These are phyloP conservation scores for Globisporangium polare DNA, from an alignment of 352 stramenopile genomes.

Conservation along the genomic window DNA sequence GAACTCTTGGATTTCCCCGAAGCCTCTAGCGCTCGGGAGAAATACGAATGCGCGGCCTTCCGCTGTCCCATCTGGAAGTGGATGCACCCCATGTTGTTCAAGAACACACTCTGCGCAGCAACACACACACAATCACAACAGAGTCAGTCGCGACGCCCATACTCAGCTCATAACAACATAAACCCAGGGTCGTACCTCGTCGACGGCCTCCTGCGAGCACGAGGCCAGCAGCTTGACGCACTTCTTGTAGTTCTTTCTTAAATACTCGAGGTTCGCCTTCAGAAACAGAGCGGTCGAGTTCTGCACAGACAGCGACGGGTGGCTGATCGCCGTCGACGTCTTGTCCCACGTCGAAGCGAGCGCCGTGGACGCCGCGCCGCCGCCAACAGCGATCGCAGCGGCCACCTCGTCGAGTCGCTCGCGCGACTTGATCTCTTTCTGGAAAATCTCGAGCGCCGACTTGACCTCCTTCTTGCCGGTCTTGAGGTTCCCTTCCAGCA, in stretches of 20 bases:
- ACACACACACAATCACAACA: not conserved
- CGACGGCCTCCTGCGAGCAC: slow-evolving; percentile 79
- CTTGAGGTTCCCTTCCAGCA: slow-evolving; percentile 86
- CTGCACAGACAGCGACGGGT: slow-evolving; percentile 77
- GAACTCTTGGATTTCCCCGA: slow-evolving; percentile 52
- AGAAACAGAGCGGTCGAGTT: slow-evolving; percentile 90
- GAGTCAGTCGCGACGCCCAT: not conserved
- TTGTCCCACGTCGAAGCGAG: slow-evolving; percentile 41
- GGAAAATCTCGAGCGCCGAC: slow-evolving; percentile 90
- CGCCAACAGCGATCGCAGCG: not conserved
- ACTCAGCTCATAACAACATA: not conserved
- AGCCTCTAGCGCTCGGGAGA: slow-evolving; percentile 76
- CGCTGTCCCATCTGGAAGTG: slow-evolving; percentile 89
- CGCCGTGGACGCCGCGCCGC: slow-evolving; percentile 8
- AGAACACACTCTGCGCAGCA: slow-evolving; percentile 57
- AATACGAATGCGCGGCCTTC: slow-evolving; percentile 90
- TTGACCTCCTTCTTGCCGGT: slow-evolving; percentile 93
- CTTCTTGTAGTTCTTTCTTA: slow-evolving; percentile 93
- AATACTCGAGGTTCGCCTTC: slow-evolving; percentile 93
- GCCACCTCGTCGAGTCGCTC: slow-evolving; percentile 23
- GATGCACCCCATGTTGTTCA: slow-evolving; percentile 92
- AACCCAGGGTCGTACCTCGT: slow-evolving; percentile 46
- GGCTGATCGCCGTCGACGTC: slow-evolving; percentile 66
- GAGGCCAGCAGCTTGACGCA: slow-evolving; percentile 91
- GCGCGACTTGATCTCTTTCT: slow-evolving; percentile 86